These are phyloP conservation scores for Apiotrichum brassicae DNA, from an alignment of 1,284 basidiomycete genomes.

Conservation along the genomic window DNA sequence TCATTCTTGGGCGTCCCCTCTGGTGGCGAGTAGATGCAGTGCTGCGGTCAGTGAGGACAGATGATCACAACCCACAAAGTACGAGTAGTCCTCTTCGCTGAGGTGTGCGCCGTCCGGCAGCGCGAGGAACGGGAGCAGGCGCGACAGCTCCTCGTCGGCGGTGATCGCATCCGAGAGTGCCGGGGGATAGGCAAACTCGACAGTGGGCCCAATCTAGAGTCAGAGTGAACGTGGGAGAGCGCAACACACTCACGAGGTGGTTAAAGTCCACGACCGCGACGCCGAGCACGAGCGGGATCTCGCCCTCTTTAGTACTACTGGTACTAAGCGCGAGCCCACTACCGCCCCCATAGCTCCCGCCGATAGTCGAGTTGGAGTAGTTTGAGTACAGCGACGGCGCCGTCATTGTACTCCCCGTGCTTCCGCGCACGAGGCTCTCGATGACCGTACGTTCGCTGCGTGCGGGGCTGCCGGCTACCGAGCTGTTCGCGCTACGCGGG, in stretches of 20 bases:
- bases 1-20: slow-evolving; percentile 20
- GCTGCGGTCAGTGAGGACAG: slow-evolving; percentile 47
- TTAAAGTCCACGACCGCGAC: slow-evolving; percentile 86
- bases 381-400: neutral
- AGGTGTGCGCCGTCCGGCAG: slow-evolving; percentile 95
- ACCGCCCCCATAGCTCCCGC: neutral
- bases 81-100: slow-evolving; percentile 90
- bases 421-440: neutral
- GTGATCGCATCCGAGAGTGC: slow-evolving; percentile 58
- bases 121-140: slow-evolving; percentile 90
- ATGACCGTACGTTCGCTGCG: slow-evolving; percentile 3
- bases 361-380: neutral
- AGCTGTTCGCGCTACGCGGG: neutral
- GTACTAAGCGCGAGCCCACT: neutral
- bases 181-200: slow-evolving; percentile 63
- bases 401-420: neutral
- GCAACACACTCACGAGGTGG: slow-evolving; percentile 60
- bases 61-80: slow-evolving; percentile 56
- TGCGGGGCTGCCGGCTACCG: neutral
- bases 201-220: slow-evolving; percentile 73
- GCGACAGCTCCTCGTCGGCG: slow-evolving; percentile 70
- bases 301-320: slow-evolving; percentile 3
- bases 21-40: slow-evolving; percentile 52
- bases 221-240: neutral
- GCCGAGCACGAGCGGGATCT: slow-evolving; percentile 54